Evolutionary conservation across 2,329 filamentous ascomycete genomes (phyloP).

Genomic region (Neofusicoccum cordaticola): DNA sequence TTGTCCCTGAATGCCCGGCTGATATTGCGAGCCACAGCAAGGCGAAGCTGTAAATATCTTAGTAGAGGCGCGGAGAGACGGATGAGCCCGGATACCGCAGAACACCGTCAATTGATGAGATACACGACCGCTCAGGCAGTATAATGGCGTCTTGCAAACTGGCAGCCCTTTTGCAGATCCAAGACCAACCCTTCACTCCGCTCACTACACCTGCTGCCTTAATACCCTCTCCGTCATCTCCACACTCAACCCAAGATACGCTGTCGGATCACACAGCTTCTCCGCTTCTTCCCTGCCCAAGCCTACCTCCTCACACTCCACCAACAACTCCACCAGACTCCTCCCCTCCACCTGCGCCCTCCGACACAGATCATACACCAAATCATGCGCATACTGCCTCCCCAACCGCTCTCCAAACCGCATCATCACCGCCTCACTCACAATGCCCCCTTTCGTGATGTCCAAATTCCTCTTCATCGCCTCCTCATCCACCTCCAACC

Average conservation of each 20-base stretch:
- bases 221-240: conserved; percentile 6
- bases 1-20: no score
- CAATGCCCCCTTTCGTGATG: conserved; percentile 33
- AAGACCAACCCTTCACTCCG: no score
- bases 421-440: conserved; percentile 41
- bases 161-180: no score
- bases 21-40: no score
- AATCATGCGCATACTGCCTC: conserved; percentile 28
- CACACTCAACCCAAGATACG: background rate
- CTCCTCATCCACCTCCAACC: conserved; percentile 27
- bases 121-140: no score
- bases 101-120: no score
- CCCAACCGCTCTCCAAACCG: conserved; percentile 33
- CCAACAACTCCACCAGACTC: conserved; percentile 20
- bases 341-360: conserved; percentile 4
- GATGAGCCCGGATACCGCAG: no score
- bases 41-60: no score
- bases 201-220: background rate
- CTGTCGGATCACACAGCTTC: background rate
- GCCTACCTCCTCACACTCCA: conserved; percentile 19
- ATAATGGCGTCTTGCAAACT: no score
- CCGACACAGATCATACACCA: background rate
- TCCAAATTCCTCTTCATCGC: conserved; percentile 27
- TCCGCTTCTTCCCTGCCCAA: background rate
- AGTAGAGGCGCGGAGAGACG: no score